Percentiles rank a stretch among this genome's conserved stretches.
Evolutionary conservation across 208 protist species (phyloP).

Genomic region (Phytomonas sp.): DNA sequence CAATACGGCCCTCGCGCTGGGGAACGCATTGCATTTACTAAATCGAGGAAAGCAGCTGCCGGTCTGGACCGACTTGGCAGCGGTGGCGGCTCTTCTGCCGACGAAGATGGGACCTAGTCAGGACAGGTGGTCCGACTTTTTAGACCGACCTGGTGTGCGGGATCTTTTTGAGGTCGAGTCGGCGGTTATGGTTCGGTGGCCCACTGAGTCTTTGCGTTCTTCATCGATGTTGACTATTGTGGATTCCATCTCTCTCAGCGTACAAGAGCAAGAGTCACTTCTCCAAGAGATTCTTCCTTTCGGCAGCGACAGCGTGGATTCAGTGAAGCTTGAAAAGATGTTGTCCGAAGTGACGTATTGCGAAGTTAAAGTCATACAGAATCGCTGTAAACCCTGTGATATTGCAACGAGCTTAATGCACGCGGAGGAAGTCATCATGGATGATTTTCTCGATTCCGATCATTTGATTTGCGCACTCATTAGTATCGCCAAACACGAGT

Average conservation of each 20-base stretch:
- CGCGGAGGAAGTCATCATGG: conserved; percentile 21
- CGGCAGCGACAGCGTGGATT: too few species aligned
- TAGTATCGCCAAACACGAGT: neutral
- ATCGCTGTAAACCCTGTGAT: neutral
- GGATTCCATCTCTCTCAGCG: too few species aligned
- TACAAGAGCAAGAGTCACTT: too few species aligned
- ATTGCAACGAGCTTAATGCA: neutral
- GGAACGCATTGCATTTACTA: conserved; percentile 37
- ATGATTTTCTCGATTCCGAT: conserved; percentile 26
- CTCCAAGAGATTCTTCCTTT: too few species aligned
- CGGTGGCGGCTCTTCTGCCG: conserved; percentile 33
- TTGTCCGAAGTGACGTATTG: too few species aligned
- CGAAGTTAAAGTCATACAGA: neutral
- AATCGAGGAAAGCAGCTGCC: conserved; percentile 45
- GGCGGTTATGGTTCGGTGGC: too few species aligned
- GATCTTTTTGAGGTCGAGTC: too few species aligned
- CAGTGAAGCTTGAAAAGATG: too few species aligned
- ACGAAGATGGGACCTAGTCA: neutral
- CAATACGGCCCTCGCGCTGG: conserved; percentile 9
- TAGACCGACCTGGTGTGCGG: too few species aligned
- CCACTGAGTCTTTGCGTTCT: too few species aligned
- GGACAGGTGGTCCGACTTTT: too few species aligned
- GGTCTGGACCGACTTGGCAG: conserved; percentile 41
- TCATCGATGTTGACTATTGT: too few species aligned
- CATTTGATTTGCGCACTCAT: conserved; percentile 35